Base-by-base conservation (phyloP, 2,329 filamentous ascomycete species). In the Dothiorella sarmentorum region DNA sequence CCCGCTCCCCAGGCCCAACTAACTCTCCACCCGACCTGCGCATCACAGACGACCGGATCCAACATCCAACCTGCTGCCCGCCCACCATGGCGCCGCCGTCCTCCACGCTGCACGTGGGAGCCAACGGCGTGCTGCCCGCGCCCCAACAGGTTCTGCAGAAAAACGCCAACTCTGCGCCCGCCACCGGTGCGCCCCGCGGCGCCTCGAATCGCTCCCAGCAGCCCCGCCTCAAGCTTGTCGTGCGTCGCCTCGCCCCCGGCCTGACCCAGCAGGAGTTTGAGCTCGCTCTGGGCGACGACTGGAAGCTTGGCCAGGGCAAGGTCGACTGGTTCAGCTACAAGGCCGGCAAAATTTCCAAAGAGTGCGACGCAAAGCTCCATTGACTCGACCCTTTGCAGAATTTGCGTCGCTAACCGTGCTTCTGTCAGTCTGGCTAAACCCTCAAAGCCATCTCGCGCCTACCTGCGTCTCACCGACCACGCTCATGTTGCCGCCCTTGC, bases 241-340 rank as follows among this genome's bases (percentile, higher is more conserved):
- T 97, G 57, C 86, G 95, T 55, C 84, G 93, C 59, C 82, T 99
- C 3, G 90, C 94, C 9, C 92, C 94, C 1, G 90, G 88, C 7
- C 80, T 99, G 71, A 95, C 89, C 0, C 83, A 90, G 67, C 74
- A 81, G 0, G 94, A 99, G 68, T 93, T 95, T 63, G 79, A 86
- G 66, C 73, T 77, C 13, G 80, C 85, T 7, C 72, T 97, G 11
- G 92, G 91, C 3, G 81, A 86, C 1, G 87, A 91, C 49, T 97
- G 93, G 93, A 89, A 86, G 67, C 67, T 82, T 3, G 89, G 89
- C n/a, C 83, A 82, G 47, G 91, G 90, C 29, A 94, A 87, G 69
- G 85, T 95, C 11, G 92, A 96, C 71, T 97, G 90, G 90, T 80
- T 89, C 64, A 82, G 82, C 49, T 99, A 84, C 71, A 82, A 82